Percentiles rank a stretch among this genome's conserved stretches.
phyloP scores from a whole-genome alignment of 1,284 basidiomycete genomes.

The Sanghuangporus sanghuang region DNA sequence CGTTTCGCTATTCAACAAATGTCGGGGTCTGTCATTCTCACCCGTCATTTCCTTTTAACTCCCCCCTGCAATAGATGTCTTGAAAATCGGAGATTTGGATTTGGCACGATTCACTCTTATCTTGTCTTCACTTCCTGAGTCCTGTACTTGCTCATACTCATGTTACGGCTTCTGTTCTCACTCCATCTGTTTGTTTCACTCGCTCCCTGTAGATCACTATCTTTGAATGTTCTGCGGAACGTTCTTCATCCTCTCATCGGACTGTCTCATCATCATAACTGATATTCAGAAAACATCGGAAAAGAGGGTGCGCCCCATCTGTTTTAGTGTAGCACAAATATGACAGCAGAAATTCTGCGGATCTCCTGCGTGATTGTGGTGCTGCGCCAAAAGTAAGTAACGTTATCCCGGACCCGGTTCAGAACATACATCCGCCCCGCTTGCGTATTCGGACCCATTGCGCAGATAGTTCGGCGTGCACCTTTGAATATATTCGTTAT shows the following conservation, averaged over 20 bases:
- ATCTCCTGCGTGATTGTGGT: background rate
- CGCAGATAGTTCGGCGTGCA: too few relatives aligned
- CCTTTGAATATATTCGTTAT: too few relatives aligned
- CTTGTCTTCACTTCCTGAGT: background rate
- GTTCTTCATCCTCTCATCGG: background rate
- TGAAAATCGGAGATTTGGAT: slow-evolving; percentile 4
- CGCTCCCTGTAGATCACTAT: background rate
- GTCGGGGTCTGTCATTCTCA: background rate
- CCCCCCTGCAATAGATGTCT: background rate
- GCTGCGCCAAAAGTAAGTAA: too few relatives aligned
- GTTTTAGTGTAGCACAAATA: background rate
- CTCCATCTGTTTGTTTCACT: background rate
- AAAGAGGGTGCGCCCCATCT: background rate
- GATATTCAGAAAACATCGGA: background rate
- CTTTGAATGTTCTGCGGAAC: background rate
- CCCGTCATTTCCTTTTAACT: background rate
- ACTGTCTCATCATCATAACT: background rate
- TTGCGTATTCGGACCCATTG: too few relatives aligned
- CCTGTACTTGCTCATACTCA: background rate
- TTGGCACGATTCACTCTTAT: background rate
- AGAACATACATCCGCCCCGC: too few relatives aligned
- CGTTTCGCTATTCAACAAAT: background rate
- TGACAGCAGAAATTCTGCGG: background rate
- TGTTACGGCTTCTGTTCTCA: background rate
- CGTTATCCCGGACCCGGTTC: too few relatives aligned